Conservation (phyloP, 768 basidiomycete species). For the Suillus hirtellus region DNA sequence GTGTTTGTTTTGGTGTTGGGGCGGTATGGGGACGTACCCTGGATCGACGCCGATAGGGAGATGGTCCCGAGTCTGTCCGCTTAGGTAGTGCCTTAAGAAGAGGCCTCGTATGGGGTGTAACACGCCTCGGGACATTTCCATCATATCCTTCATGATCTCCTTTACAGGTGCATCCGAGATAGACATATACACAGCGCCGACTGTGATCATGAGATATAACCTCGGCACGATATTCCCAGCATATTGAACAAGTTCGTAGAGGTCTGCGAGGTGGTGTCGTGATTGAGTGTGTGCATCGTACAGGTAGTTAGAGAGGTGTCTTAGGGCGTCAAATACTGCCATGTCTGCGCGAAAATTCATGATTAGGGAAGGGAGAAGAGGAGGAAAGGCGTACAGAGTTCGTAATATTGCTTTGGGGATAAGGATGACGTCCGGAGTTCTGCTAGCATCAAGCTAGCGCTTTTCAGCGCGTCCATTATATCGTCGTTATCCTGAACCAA, state of each 20-base stretch:
- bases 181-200: conserved; percentile 99
- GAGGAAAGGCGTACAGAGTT: conserved; percentile 69
- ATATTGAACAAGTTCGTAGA: conserved; percentile 99
- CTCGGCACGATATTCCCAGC: conserved; percentile 95
- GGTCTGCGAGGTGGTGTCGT: conserved; percentile 94
- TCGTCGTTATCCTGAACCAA: conserved; percentile 80
- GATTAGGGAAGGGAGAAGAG: not conserved
- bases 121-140: conserved; percentile 99
- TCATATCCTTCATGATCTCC: conserved; percentile 99
- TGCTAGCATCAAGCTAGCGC: conserved; percentile 95
- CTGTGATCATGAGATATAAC: conserved; percentile 98
- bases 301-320: conserved; percentile 94
- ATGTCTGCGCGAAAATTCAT: conserved; percentile 61
- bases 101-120: conserved; percentile 96
- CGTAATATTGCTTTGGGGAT: conserved; percentile 97
- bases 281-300: conserved; percentile 92
- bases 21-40: conserved; percentile 55
- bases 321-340: conserved; percentile 96
- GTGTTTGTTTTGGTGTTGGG: not conserved
- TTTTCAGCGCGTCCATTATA: conserved; percentile 98
- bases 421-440: conserved; percentile 92
- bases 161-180: conserved; percentile 95
- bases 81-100: conserved; percentile 94
- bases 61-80: conserved; percentile 94
- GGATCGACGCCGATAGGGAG: conserved; percentile 83